Conservation (phyloP, 768 basidiomycete species). For the Steccherinum ochraceum region DNA sequence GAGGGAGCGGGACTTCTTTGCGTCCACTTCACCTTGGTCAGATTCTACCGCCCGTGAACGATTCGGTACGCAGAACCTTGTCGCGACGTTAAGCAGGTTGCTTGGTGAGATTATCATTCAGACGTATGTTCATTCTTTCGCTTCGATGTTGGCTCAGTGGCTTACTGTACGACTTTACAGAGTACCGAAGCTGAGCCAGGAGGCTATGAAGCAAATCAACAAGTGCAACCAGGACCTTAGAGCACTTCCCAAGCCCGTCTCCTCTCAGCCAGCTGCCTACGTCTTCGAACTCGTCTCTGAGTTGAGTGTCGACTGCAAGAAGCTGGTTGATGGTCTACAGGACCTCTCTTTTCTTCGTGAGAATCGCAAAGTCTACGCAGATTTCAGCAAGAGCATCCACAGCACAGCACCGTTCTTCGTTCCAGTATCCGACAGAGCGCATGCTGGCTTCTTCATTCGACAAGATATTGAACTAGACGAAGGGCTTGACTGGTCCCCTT, state of each 20-base stretch:
- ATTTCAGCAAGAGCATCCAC: conserved; percentile 29
- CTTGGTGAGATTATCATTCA: conserved; percentile 21
- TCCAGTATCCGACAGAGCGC: too few relatives aligned
- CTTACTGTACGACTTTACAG: conserved; percentile 11
- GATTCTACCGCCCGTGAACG: conserved; percentile 35
- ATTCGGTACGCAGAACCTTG: conserved; percentile 52
- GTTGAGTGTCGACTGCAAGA: conserved; percentile 27
- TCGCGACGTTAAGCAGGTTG: conserved; percentile 42
- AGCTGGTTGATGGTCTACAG: conserved; percentile 22
- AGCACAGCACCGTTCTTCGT: conserved; percentile 36
- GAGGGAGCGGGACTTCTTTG: conserved; percentile 41
- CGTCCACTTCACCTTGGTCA: conserved; percentile 45
- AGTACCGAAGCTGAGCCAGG: conserved; percentile 24
- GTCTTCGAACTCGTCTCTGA: conserved; percentile 28
- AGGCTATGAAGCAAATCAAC: conserved; percentile 20
- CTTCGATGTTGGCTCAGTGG: neutral
- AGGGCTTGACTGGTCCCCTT: too few relatives aligned
- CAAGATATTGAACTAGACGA: neutral
- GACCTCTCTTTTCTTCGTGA: conserved; percentile 10
- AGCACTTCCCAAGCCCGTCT: conserved; percentile 24
- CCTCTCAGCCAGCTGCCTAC: conserved; percentile 30
- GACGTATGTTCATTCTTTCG: neutral
- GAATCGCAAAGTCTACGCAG: conserved; percentile 26
- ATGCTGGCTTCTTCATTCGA: conserved; percentile 1
- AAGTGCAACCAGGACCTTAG: conserved; percentile 20